A percentile compares a stretch with the other conserved stretches of the same genome.
Conservation (phyloP, 2,329 filamentous ascomycete genomes). For the Triangularia verruculosa region DNA sequence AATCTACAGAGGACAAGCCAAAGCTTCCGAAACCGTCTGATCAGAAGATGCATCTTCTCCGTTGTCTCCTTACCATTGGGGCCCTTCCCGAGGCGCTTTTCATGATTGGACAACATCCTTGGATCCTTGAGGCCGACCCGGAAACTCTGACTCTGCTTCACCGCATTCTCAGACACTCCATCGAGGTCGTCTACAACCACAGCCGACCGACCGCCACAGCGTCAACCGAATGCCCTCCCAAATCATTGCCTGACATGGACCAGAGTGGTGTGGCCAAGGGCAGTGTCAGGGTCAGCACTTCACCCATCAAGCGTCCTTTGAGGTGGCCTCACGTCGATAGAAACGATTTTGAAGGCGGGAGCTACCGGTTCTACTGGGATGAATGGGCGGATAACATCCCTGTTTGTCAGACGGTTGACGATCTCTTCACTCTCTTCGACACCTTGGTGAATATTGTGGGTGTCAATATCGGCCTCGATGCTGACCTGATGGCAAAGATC, state of each 20-base stretch:
- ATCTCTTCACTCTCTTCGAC: constrained; percentile 81
- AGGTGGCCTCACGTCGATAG: constrained; percentile 84
- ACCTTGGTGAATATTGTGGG: constrained; percentile 84
- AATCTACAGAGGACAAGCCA: constrained; percentile 45
- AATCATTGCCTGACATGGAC: constrained; percentile 52
- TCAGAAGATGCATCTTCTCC: constrained; percentile 82
- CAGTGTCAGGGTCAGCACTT: constrained; percentile 58
- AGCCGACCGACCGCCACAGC: constrained; percentile 38
- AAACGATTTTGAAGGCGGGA: constrained; percentile 70
- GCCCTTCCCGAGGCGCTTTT: constrained; percentile 91
- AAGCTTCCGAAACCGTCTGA: constrained; percentile 71
- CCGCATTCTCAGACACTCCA: constrained; percentile 77
- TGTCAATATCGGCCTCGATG: constrained; percentile 83
- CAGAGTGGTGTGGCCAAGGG: constrained; percentile 68
- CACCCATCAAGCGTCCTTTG: constrained; percentile 63
- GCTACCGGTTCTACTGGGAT: constrained; percentile 94
- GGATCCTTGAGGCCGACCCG: constrained; percentile 81
- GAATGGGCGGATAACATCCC: constrained; percentile 95
- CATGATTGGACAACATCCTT: constrained; percentile 82
- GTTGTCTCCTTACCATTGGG: constrained; percentile 83
- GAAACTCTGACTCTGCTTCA: constrained; percentile 78
- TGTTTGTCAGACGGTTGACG: constrained; percentile 83
- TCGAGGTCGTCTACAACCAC: constrained; percentile 67
- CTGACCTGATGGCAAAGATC: constrained; percentile 73
- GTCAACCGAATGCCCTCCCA: constrained; percentile 38